These are phyloP conservation scores for Arthrobotrys musiformis DNA, from an alignment of 2,329 filamentous ascomycete genomes.

Conservation along the genomic window DNA sequence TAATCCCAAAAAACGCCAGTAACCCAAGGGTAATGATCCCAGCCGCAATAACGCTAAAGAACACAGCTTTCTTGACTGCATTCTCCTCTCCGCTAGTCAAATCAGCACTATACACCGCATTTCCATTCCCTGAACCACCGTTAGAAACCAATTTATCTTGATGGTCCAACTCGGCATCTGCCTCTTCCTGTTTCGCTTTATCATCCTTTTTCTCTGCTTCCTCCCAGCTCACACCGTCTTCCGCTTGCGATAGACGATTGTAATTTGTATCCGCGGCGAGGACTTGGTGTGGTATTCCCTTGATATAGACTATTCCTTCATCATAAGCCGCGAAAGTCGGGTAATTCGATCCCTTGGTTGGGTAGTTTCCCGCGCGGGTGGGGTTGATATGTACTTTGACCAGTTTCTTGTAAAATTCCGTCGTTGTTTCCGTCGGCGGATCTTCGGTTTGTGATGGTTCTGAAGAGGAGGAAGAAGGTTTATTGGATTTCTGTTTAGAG, in stretches of 20 bases:
- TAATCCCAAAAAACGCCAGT: constrained; percentile 26
- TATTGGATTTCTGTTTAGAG: neutral
- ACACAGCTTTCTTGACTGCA: constrained; percentile 47
- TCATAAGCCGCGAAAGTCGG: constrained; percentile 38
- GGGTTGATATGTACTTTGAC: constrained; percentile 46
- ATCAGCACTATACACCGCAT: constrained; percentile 36
- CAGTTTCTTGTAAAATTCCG: constrained; percentile 35
- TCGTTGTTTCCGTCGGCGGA: neutral
- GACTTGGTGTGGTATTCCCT: constrained; percentile 29
- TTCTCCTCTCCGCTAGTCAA: constrained; percentile 28
- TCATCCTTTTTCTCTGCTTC: constrained; percentile 15
- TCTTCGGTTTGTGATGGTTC: neutral
- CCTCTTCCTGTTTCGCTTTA: constrained; percentile 7
- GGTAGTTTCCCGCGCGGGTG: constrained; percentile 14
- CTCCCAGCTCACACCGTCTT: constrained; percentile 20
- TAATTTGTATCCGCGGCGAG: constrained; percentile 35
- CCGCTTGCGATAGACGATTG: neutral
- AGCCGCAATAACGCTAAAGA: constrained; percentile 26
- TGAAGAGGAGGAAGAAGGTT: constrained; percentile 1
- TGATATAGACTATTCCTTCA: constrained; percentile 36
- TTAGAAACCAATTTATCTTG: neutral
- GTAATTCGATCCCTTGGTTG: constrained; percentile 11
- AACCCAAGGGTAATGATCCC: constrained; percentile 32
- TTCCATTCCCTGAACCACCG: neutral
- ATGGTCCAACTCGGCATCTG: neutral